Evolutionary conservation across 2,329 filamentous ascomycete genomes (phyloP), one percentile per base, ranked within the genome.

Genomic region (Diplocarpon mali): DNA sequence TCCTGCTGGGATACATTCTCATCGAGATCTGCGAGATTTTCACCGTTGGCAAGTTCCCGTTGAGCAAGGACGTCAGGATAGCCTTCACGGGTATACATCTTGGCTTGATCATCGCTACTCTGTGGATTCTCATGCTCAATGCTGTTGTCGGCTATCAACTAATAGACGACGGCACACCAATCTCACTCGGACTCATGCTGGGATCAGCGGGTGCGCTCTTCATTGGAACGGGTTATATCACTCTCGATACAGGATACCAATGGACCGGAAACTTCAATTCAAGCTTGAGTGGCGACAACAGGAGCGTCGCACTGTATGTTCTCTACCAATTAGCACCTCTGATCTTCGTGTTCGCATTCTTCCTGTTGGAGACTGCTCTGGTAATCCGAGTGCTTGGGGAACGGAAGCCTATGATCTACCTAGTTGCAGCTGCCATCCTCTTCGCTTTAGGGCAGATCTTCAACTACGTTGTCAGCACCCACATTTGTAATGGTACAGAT

Each of bases 21-120:
- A 80, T 96, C 49, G 80, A 85, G 57, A 85, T 98, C 58, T 95
- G 89, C 67, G 92, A 96, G 64, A 95, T 98, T 59, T 95, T 98
- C 67, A 89, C 88, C 0, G 80, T 96, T 30, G 92, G 92, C 55
- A 85, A 82, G 27, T 90, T 98, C 58, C 88, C 90, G 2, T 67
- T 95, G 15, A 69, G 76, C 54, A 67, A 72, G 42, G 76, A 67
- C 40, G 83, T 85, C 47, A 79, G 88, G 62, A 73, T 85, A 57
- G 87, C 76, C 8, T 98, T 98, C 62, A 85, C 85, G 12, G 89
- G 84, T 29, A 81, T 92, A 32, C 92, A 98, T 63, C 77, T 98
- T 47, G 92, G 86, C 48, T 78, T 89, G 53, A 94, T 98, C 47
- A 76, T 84, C 45, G 86, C 90, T 13, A 89, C 88, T 1, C 76